Percentiles rank a stretch among this genome's conserved stretches.
These are phyloP conservation scores for Cercospora sp. DNA, from an alignment of 2,329 filamentous ascomycete species.

Conservation along the genomic window DNA sequence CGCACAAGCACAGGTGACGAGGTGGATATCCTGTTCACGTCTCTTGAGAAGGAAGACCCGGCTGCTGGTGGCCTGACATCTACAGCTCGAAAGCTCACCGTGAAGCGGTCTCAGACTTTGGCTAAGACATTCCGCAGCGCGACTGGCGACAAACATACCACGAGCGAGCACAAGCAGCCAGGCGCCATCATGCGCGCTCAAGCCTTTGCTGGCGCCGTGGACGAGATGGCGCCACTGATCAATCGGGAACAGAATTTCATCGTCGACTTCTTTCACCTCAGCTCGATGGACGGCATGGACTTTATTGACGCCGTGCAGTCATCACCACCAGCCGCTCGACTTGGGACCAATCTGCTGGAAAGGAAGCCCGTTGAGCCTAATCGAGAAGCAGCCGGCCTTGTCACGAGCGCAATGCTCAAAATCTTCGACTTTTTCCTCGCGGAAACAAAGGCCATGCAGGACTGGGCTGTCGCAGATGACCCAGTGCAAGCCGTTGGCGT, in stretches of 20 bases:
- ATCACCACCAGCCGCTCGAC: slow-evolving; percentile 65
- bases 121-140: slow-evolving; percentile 71
- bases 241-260: slow-evolving; percentile 96
- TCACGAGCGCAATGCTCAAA: slow-evolving; percentile 85
- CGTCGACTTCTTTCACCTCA: slow-evolving; percentile 93
- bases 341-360: slow-evolving; percentile 69
- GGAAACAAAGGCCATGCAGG: slow-evolving; percentile 75
- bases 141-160: slow-evolving; percentile 58
- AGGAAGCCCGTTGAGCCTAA: slow-evolving; percentile 85
- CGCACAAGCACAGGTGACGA: slow-evolving; percentile 37
- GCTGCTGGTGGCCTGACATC: slow-evolving; percentile 61
- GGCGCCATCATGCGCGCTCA: slow-evolving; percentile 65
- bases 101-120: slow-evolving; percentile 88
- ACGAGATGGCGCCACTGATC: slow-evolving; percentile 79
- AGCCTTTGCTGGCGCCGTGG: slow-evolving; percentile 74
- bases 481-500: slow-evolving; percentile 90
- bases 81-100: slow-evolving; percentile 84
- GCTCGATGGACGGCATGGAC: slow-evolving; percentile 76
- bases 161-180: slow-evolving; percentile 55
- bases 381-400: slow-evolving; percentile 76
- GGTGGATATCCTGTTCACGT: slow-evolving; percentile 72
- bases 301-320: slow-evolving; percentile 77
- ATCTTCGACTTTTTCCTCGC: slow-evolving; percentile 79
- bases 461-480: slow-evolving; percentile 79
- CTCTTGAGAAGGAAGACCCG: slow-evolving; percentile 78